phyloP scores from a whole-genome alignment of 129 eudicot genomes.

The Apium graveolens region DNA sequence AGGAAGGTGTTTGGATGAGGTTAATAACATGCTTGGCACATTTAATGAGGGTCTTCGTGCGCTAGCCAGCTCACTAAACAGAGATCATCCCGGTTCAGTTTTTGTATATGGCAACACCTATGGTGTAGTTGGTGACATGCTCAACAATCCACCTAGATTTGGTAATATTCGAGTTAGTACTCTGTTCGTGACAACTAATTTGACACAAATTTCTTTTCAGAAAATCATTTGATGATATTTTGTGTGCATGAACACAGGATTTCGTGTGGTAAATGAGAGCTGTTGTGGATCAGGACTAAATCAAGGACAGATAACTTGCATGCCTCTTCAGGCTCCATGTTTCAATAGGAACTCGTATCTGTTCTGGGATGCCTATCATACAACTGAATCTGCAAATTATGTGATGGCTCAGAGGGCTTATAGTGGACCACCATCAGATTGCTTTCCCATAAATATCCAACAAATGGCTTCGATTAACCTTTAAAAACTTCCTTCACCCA shows the following conservation, averaged over 20 bases:
- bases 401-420: conserved; percentile 73
- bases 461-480: conserved; percentile 58
- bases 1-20: conserved; percentile 78
- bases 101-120: conserved; percentile 77
- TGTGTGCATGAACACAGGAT: conserved; percentile 33
- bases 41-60: conserved; percentile 68
- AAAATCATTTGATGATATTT: no score
- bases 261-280: conserved; percentile 50
- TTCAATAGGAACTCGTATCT: conserved; percentile 50
- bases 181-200: neutral
- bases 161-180: conserved; percentile 29
- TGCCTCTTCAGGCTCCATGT: conserved; percentile 55
- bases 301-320: conserved; percentile 74
- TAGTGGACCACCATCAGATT: conserved; percentile 52
- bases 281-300: conserved; percentile 79
- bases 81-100: conserved; percentile 65
- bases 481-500: neutral
- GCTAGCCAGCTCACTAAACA: conserved; percentile 48
- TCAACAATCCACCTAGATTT: conserved; percentile 60
- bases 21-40: conserved; percentile 69
- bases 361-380: conserved; percentile 98
- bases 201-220: no score
- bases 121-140: conserved; percentile 65
- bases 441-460: conserved; percentile 59
- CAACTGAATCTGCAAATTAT: conserved; percentile 70